Base-by-base conservation (phyloP, 441 rosid species). In the Populus trichocarpa region DNA sequence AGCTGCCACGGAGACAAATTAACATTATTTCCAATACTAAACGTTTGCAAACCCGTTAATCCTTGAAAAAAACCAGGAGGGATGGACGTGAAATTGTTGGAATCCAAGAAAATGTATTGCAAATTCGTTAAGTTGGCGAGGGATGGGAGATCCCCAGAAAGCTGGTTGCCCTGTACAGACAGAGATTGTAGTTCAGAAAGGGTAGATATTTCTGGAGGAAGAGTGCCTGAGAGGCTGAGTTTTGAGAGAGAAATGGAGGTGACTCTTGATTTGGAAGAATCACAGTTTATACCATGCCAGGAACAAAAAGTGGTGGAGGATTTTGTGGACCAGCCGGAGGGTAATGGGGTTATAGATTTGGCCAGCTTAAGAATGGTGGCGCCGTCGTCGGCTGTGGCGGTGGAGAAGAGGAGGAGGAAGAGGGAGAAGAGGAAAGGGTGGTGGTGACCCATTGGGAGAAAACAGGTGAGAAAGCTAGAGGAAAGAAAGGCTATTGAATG, bases 111-210 rank as follows among this genome's bases (percentile, higher is more conserved):
- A 38, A 92, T 65, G 14, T 71, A 72, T 70, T 83, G 85, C 53
- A 93, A 87, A 73, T 67, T 76, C 0, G 88, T 35, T 26, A 88
- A 89, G 6, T 81, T 79, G 36, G 92, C 85, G 16, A 93, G 76
- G n/a, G 88, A 82, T 1, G 97, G 96, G 30, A 93, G 46, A 36
- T 77, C 50, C 6, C 97, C 97, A 8, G 85, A 42, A 76, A 93
- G 87, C 1, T 74, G 35, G 79, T 93, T 93, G 25, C 35, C 74
- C 72, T 90, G 94, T 16, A 91, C 28, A 59, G 84, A 46, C 14
- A 90, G 70, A 8, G 76, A 38, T 10, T 77, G 80, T 61, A 93
- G 94, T 78, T 85, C 72, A 8, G 93, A 72, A 6, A 92, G 89
- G 64, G 91, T 38, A 67, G 90, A 79, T 74, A 93, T 82, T 77